Base-by-base conservation (phyloP, 2,329 filamentous ascomycete species). In the Botrytis sinoallii region DNA sequence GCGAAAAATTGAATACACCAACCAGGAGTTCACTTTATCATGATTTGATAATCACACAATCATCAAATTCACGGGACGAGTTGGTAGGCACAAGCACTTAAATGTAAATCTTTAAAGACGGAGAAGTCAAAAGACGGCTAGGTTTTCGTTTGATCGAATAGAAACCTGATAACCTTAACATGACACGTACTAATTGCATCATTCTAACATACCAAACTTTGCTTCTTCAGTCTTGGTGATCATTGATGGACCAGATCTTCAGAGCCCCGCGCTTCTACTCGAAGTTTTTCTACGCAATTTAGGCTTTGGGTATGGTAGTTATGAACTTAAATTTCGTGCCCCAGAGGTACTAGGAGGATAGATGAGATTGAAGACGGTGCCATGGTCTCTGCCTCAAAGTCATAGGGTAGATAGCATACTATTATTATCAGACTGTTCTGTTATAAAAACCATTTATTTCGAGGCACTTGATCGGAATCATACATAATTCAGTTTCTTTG, bases 201-300 rank as follows among this genome's bases (percentile, higher is more conserved):
- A 52, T 25, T 25, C 70, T 75, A 16, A 75, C 52, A 32, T 73
- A 77, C 73, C 67, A 75, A n/a, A 77, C 70, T 70, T 75, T 73
- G 14, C 75, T 71, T 55, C 74, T 76, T 76, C 76, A 79, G 75
- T 75, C 73, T 25, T 76, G 8, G 12, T 52, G 10, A 48, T 25
- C 1, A 4, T 48, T 48, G 22, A 25, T 4, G 8, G 9, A 48
- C 8, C 9, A 22, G 12, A 5, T 12, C 25, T 48, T 3, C 1
- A 48, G 22, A 48, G 4, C 46, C 4, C 46, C 12, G 22, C 8
- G 1, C 22, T 25, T 25, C 4, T 48, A 25, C 1, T 25, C 46
- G 12, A 10, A 1, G 22, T 25, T 25, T 48, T 1, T 25, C 46
- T 5, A 48, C 4, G 22, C 1, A 25, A 25, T 4, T 4, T 48